These are phyloP conservation scores for Volvox reticuliferus DNA, from an alignment of 139 green algal genomes.

Conservation along the genomic window DNA sequence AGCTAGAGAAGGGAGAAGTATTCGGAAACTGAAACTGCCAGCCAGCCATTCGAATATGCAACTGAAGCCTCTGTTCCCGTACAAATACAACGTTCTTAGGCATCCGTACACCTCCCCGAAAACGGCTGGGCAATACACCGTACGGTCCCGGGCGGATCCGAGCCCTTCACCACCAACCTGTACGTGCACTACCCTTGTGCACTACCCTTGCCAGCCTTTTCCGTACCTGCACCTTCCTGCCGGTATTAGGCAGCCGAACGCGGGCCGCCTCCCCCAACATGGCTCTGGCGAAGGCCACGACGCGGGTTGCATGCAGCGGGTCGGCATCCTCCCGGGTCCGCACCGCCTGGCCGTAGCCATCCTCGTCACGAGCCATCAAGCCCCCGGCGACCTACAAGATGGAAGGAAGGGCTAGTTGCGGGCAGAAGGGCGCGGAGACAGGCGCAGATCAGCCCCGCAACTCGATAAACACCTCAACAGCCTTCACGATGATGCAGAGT, in stretches of 20 bases:
- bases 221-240: conserved; percentile 7
- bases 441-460: too few species aligned
- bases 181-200: too few species aligned
- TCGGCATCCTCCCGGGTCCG: background rate
- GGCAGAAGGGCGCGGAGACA: background rate
- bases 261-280: conserved; percentile 25
- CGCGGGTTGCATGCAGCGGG: conserved; percentile 6
- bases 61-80: too few species aligned
- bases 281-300: conserved; percentile 30
- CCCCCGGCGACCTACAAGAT: background rate
- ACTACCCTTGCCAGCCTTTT: background rate
- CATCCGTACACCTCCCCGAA: too few species aligned
- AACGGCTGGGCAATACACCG: too few species aligned
- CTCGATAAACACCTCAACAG: too few species aligned
- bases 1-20: too few species aligned
- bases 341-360: conserved; percentile 12
- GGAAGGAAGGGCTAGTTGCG: background rate
- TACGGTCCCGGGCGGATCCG: background rate
- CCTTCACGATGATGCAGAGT: too few species aligned
- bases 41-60: too few species aligned
- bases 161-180: background rate
- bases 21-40: too few species aligned
- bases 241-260: conserved; percentile 36
- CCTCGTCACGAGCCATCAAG: conserved; percentile 10
- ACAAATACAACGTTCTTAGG: too few species aligned